Evolutionary conservation across 441 rosid genomes (phyloP), one percentile per base, ranked within the genome.

Genomic region (Adansonia gregorii): DNA sequence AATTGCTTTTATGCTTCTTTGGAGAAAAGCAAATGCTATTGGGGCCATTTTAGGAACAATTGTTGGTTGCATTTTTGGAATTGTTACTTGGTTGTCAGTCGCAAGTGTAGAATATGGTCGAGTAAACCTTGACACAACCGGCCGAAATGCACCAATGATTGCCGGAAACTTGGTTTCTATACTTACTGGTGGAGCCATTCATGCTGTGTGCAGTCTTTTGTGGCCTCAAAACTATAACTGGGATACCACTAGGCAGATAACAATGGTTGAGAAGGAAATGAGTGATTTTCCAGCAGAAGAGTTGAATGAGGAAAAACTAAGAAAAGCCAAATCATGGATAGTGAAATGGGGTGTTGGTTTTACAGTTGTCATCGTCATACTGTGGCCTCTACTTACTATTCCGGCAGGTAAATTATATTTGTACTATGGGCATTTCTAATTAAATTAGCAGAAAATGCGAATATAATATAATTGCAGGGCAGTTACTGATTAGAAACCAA

Each of bases 61-160:
- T 54, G 55, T 77, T 0, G 99, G 99, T 24, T 95, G 99, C 73
- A 59, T 88, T 74, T 88, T 89, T 24, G 99, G 99, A 60, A 89
- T 95, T 51, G 56, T 82, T 68, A 88, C 94, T 60, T 95, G 99
- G 98, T 59, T 93, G 76, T 80, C 89, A 0, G 93, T 92, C 7
- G 74, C 99, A 8, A 82, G 77, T 14, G 39, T 90, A 0, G 91
- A 95, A 80, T 93, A 93, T 55, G 94, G 93, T 39, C 82, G 81
- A 3, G 81, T 95, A 69, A 86, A 88, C 85, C 97, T 95, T 7
- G 88, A 88, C 84, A 87, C 92, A 2, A 91, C 97, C 0, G 97
- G 96, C 48, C 84, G 86, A 74, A 95, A 95, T 74, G 98, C 97
- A 27, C 97, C 99, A 0, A 92, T 92, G 98, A 94, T 93, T 3